Evolutionary conservation across 2,329 filamentous ascomycete species (phyloP).

Genomic region (Trichophyton equinum): DNA sequence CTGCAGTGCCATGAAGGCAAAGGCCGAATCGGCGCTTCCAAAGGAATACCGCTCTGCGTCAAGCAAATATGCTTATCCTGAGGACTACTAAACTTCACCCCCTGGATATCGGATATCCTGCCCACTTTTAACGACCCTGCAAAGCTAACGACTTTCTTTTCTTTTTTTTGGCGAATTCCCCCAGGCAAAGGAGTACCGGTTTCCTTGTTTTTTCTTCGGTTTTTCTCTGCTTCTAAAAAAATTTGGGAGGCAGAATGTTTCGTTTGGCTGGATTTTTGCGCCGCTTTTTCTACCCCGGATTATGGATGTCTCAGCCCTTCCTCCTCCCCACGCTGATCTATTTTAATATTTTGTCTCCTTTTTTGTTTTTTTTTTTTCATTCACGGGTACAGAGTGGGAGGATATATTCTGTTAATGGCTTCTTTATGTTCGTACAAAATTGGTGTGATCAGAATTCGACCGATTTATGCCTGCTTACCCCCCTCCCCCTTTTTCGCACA

Average conservation of each 20-base stretch:
- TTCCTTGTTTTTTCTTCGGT: background rate
- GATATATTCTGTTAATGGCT: background rate
- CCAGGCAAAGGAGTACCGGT: background rate
- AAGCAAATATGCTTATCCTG: constrained; percentile 17
- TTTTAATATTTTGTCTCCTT: background rate
- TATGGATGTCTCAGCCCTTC: background rate
- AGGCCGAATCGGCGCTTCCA: constrained; percentile 20
- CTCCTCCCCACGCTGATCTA: background rate
- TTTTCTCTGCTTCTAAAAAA: no score
- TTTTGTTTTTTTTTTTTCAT: background rate
- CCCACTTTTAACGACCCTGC: background rate
- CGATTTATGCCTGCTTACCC: background rate
- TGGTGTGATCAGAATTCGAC: background rate
- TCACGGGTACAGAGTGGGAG: background rate
- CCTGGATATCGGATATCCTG: background rate
- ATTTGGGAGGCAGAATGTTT: constrained; percentile 1
- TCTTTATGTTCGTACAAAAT: background rate
- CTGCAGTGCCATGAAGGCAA: constrained; percentile 20
- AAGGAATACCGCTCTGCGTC: constrained; percentile 20
- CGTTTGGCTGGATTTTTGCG: background rate
- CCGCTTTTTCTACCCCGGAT: background rate
- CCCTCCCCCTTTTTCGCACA: background rate
- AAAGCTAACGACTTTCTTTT: background rate
- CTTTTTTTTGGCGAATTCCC: background rate
- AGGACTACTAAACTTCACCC: constrained; percentile 12